These are phyloP conservation scores for Colletotrichum orchidophilum DNA, from an alignment of 2,329 filamentous ascomycete species.

Conservation along the genomic window DNA sequence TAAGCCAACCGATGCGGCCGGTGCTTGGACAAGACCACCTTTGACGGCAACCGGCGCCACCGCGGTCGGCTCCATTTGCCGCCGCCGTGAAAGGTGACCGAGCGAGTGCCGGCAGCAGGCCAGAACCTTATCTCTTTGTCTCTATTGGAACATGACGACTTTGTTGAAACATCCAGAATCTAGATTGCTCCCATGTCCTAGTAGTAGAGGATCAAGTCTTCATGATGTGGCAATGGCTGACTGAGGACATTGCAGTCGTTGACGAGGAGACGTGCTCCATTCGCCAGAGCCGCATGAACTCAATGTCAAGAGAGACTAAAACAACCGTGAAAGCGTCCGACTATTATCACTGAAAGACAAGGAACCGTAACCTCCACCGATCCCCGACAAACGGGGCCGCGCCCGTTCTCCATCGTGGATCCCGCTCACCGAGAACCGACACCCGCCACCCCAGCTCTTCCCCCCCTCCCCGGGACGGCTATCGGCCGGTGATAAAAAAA, in stretches of 20 bases:
- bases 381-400: slow-evolving; percentile 29
- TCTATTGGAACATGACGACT: not conserved
- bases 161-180: not conserved
- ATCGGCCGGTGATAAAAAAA: slow-evolving; percentile 11
- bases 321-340: not conserved
- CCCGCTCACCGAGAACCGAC: slow-evolving; percentile 13
- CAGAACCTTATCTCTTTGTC: not conserved
- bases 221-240: not conserved
- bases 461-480: slow-evolving; percentile 30
- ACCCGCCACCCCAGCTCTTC: slow-evolving; percentile 5
- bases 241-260: not conserved
- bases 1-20: not conserved
- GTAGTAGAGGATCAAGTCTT: not conserved
- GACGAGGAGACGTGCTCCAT: not conserved
- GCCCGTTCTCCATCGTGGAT: slow-evolving; percentile 8
- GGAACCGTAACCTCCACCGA: not conserved
- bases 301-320: not conserved
- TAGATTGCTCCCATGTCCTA: too few species aligned
- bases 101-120: not conserved
- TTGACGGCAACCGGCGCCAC: slow-evolving; percentile 18
- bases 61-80: not conserved
- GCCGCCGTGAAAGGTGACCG: not conserved
- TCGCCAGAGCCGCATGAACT: not conserved
- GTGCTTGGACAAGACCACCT: not conserved
- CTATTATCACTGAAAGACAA: not conserved